Conservation (phyloP, 768 basidiomycete genomes). For the Suillus ampliporus region DNA sequence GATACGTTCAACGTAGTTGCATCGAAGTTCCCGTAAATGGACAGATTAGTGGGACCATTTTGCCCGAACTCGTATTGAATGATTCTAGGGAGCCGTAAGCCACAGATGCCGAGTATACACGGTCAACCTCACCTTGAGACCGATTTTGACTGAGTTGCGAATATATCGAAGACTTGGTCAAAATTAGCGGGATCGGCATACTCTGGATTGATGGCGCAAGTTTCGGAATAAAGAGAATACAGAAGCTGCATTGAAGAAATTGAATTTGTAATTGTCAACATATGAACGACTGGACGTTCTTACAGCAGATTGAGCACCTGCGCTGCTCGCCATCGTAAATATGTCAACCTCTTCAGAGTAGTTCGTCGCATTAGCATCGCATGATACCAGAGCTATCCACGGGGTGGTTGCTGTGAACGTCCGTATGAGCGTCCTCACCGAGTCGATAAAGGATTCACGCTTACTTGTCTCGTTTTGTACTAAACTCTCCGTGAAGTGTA, state of each 20-base stretch:
- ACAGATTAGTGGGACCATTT: constrained; percentile 54
- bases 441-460: constrained; percentile 20
- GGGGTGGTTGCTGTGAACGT: constrained; percentile 59
- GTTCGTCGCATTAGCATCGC: constrained; percentile 77
- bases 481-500: constrained; percentile 79
- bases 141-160: constrained; percentile 67
- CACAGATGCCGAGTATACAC: background rate
- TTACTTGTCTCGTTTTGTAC: constrained; percentile 52
- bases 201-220: constrained; percentile 76
- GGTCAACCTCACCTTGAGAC: constrained; percentile 58
- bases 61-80: constrained; percentile 71
- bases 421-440: constrained; percentile 12
- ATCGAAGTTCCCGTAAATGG: constrained; percentile 61
- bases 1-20: constrained; percentile 65
- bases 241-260: constrained; percentile 56
- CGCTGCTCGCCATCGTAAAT: constrained; percentile 79
- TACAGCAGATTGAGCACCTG: constrained; percentile 83
- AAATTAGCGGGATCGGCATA: constrained; percentile 69
- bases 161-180: constrained; percentile 78
- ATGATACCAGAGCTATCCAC: constrained; percentile 90
- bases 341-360: constrained; percentile 68
- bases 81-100: constrained; percentile 37
- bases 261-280: constrained; percentile 6
- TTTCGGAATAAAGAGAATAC: constrained; percentile 73
- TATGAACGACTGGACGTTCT: constrained; percentile 30